Evolutionary conservation across 352 stramenopile species (phyloP).

Genomic region (Phytophthora pisi): DNA sequence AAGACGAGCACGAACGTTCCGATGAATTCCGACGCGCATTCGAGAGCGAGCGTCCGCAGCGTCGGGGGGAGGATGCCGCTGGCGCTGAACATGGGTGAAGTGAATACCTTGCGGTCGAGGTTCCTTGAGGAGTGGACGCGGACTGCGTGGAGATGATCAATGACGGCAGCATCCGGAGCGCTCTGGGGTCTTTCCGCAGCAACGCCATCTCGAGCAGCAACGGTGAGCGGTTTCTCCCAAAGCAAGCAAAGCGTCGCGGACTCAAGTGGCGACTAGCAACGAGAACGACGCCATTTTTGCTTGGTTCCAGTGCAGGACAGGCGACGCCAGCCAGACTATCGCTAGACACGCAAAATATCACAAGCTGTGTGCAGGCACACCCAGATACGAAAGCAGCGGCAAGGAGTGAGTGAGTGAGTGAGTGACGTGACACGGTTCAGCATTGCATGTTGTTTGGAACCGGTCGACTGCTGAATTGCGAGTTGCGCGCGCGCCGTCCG

Average conservation of each 20-base stretch:
- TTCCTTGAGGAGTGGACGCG: slow-evolving; percentile 21
- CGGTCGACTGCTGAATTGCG: slow-evolving; percentile 15
- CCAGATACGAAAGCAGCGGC: slow-evolving; percentile 4
- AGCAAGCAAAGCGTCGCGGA: slow-evolving; percentile 24
- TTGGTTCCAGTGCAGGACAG: slow-evolving; percentile 26
- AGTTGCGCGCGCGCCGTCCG: not conserved
- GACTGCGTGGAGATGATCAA: slow-evolving; percentile 18
- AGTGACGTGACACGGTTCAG: slow-evolving; percentile 12
- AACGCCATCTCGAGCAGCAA: slow-evolving; percentile 11
- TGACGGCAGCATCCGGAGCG: not conserved
- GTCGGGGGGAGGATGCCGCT: slow-evolving; percentile 22
- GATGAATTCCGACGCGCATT: slow-evolving; percentile 48
- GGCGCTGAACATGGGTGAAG: slow-evolving; percentile 11
- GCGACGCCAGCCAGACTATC: slow-evolving; percentile 1
- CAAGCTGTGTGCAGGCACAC: not conserved
- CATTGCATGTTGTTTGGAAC: slow-evolving; percentile 10
- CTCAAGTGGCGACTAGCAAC: slow-evolving; percentile 26
- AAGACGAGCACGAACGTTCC: slow-evolving; percentile 51
- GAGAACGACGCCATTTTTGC: not conserved
- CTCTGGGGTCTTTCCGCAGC: slow-evolving; percentile 18
- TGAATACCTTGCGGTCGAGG: slow-evolving; percentile 2
- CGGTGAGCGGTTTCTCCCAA: slow-evolving; percentile 19
- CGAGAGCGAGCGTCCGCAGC: slow-evolving; percentile 31
- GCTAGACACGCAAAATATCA: slow-evolving; percentile 27
- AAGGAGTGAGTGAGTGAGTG: slow-evolving; percentile 1